phyloP scores from a whole-genome alignment of 371 early-diverging fungal species.

The Coemansia sp. region DNA sequence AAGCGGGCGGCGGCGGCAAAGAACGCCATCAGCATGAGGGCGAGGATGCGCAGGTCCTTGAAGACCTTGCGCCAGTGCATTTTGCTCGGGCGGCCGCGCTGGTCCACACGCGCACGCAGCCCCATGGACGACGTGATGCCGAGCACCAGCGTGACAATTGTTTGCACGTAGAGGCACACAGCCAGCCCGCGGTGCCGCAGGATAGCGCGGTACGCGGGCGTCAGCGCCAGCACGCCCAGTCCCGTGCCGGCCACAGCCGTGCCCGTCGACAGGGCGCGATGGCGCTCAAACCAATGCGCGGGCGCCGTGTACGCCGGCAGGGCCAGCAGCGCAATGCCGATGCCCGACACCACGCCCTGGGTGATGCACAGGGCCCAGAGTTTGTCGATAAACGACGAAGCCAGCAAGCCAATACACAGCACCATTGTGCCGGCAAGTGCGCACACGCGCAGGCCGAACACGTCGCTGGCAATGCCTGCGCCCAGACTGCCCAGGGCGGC shows the following conservation, averaged over 20 bases:
- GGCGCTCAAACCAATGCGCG: slow-evolving; percentile 48
- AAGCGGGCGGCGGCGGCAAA: slow-evolving; percentile 27
- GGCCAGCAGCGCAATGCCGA: slow-evolving; percentile 29
- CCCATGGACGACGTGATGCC: slow-evolving; percentile 18
- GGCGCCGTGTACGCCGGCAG: slow-evolving; percentile 44
- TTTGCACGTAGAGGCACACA: slow-evolving; percentile 31
- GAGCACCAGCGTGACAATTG: slow-evolving; percentile 28
- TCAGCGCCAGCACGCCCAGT: slow-evolving; percentile 21
- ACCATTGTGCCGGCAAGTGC: slow-evolving; percentile 27
- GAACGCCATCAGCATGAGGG: slow-evolving; percentile 23
- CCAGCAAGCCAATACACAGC: slow-evolving; percentile 20
- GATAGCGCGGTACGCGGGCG: slow-evolving; percentile 16
- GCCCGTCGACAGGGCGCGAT: slow-evolving; percentile 35
- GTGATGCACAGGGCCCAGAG: slow-evolving; percentile 32
- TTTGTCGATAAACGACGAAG: slow-evolving; percentile 23
- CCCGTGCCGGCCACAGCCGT: slow-evolving; percentile 32
- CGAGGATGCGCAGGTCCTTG: slow-evolving; percentile 19
- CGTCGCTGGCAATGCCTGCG: slow-evolving; percentile 26
- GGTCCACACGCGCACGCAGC: slow-evolving; percentile 23
- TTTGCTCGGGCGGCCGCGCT: background rate
- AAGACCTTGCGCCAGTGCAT: slow-evolving; percentile 20
- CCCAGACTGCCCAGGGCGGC: slow-evolving; percentile 17
- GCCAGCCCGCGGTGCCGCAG: slow-evolving; percentile 26
- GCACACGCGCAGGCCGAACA: slow-evolving; percentile 10
- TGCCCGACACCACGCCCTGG: slow-evolving; percentile 35